Evolutionary conservation across 176 grass and related monocot genomes (phyloP).

Genomic region (Carex cristatella): DNA sequence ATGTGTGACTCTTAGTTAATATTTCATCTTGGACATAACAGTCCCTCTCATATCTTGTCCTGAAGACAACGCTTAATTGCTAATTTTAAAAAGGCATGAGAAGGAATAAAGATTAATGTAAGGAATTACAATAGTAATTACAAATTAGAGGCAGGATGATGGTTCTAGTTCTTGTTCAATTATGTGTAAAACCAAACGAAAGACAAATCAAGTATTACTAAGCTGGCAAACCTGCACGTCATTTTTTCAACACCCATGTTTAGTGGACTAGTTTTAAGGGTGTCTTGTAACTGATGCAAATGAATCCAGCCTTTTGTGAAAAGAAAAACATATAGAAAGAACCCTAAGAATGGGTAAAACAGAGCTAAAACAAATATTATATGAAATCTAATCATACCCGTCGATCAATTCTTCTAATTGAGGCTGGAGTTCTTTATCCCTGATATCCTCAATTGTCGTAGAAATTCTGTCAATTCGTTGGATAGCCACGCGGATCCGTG

Average conservation of each 20-base stretch:
- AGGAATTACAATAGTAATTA: background rate
- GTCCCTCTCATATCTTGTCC: background rate
- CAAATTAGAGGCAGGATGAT: background rate
- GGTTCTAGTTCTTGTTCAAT: constrained; percentile 5
- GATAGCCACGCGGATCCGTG: constrained; percentile 86
- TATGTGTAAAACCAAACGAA: background rate
- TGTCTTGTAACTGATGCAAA: background rate
- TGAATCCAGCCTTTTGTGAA: background rate
- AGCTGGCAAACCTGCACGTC: background rate
- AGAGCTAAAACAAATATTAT: background rate
- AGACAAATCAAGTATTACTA: background rate
- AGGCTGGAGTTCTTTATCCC: constrained; percentile 97
- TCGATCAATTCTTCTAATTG: constrained; percentile 96
- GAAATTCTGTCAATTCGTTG: constrained; percentile 93
- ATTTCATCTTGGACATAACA: background rate
- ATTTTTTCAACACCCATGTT: background rate
- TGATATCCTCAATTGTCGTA: constrained; percentile 87
- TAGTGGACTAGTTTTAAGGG: background rate
- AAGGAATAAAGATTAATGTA: background rate
- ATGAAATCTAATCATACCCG: constrained; percentile 54
- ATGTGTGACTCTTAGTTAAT: background rate
- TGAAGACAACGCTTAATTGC: background rate
- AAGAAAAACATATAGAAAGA: background rate
- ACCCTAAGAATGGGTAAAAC: background rate
- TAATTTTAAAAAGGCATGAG: background rate